These are phyloP conservation scores for Eragrostis tef DNA, from an alignment of 202 grass and related monocot genomes.

Conservation along the genomic window DNA sequence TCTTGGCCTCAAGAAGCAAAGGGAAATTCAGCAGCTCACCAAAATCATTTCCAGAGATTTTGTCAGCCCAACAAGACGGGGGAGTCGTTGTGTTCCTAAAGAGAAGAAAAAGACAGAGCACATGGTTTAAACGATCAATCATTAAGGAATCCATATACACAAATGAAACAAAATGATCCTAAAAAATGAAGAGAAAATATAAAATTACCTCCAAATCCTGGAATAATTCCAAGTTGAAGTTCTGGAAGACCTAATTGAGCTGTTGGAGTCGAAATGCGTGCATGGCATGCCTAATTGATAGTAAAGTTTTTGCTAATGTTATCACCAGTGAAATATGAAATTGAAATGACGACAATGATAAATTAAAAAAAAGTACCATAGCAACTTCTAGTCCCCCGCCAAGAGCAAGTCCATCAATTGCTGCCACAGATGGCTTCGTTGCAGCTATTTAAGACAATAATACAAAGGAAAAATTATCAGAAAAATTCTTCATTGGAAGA, in stretches of 20 bases:
- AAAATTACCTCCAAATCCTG: conserved; percentile 84
- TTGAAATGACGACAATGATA: background rate
- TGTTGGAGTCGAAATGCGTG: conserved; percentile 74
- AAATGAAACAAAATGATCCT: conserved; percentile 21
- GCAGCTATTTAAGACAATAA: conserved; percentile 57
- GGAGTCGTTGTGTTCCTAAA: conserved; percentile 88
- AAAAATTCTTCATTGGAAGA: conserved; percentile 23
- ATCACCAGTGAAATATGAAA: conserved; percentile 9
- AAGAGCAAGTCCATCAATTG: conserved; percentile 86
- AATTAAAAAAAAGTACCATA: conserved; percentile 62
- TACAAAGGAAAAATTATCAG: conserved; percentile 13
- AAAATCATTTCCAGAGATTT: conserved; percentile 92
- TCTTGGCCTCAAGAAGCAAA: background rate
- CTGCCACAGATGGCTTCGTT: conserved; percentile 83
- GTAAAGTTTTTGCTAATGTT: background rate
- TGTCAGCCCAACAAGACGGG: conserved; percentile 82
- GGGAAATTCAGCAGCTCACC: conserved; percentile 44
- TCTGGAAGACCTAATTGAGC: conserved; percentile 83
- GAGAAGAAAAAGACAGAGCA: conserved; percentile 26
- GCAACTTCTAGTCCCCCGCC: conserved; percentile 85
- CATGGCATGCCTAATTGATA: conserved; percentile 83
- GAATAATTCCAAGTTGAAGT: conserved; percentile 82
- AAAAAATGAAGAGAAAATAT: background rate
- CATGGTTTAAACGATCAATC: background rate
- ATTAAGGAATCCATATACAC: conserved; percentile 25